These are phyloP conservation scores for Cutaneotrichosporon cutaneum DNA, from an alignment of 1,284 basidiomycete genomes.

Conservation along the genomic window DNA sequence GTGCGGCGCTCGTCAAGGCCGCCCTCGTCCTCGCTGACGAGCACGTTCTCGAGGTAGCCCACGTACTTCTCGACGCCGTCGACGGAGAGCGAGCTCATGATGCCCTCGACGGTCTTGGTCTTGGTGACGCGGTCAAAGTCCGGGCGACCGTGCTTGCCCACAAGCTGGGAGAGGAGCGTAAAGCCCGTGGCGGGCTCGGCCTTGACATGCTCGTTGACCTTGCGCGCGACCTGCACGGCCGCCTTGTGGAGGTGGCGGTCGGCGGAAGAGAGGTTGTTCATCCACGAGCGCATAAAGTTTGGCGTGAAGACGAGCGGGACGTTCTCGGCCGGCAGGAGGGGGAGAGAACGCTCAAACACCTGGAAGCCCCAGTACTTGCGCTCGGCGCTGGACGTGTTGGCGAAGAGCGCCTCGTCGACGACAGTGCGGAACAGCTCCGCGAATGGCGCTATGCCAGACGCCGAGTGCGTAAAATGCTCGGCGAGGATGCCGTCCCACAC, in stretches of 20 bases:
- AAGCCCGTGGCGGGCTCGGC: slow-evolving; percentile 78
- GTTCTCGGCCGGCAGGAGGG: slow-evolving; percentile 61
- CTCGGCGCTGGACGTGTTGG: slow-evolving; percentile 76
- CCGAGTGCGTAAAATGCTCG: slow-evolving; percentile 59
- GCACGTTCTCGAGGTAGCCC: slow-evolving; percentile 63
- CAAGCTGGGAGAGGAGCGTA: slow-evolving; percentile 78
- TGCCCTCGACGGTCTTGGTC: slow-evolving; percentile 87
- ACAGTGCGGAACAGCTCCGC: slow-evolving; percentile 86
- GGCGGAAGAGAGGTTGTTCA: slow-evolving; percentile 84
- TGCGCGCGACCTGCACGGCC: slow-evolving; percentile 72
- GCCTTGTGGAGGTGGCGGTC: slow-evolving; percentile 88
- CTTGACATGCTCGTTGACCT: slow-evolving; percentile 73
- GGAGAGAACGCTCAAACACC: slow-evolving; percentile 78
- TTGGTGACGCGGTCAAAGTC: slow-evolving; percentile 91
- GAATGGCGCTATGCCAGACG: slow-evolving; percentile 64
- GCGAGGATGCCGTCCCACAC: slow-evolving; percentile 85
- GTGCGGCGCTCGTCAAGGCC: slow-evolving; percentile 27
- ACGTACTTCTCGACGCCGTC: slow-evolving; percentile 78
- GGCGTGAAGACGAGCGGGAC: slow-evolving; percentile 82
- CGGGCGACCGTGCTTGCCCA: slow-evolving; percentile 77
- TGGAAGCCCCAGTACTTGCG: slow-evolving; percentile 96
- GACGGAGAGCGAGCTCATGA: slow-evolving; percentile 72
- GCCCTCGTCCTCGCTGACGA: slow-evolving; percentile 58
- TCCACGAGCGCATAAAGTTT: slow-evolving; percentile 96
- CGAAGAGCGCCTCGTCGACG: slow-evolving; percentile 90